Base-by-base conservation (phyloP, 2,329 filamentous ascomycete species). In the Podosphaera fusca region DNA sequence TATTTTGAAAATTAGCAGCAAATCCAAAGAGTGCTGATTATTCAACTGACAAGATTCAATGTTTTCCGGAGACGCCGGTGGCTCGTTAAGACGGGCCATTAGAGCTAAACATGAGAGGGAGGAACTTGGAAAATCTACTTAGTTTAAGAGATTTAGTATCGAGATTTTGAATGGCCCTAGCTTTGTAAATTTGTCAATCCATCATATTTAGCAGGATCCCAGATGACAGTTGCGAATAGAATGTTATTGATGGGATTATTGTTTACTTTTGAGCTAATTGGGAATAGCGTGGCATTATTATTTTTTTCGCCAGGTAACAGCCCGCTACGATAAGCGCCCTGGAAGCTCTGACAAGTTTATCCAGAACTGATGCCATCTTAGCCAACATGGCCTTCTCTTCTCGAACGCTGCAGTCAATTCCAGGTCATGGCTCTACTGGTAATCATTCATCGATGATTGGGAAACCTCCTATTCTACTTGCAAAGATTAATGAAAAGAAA, bases 71-170 rank as follows among this genome's bases (percentile, higher is more conserved):
- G 82, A 77, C 71, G 76, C 72, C 61, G 80, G 75, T 67, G 78
- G 77, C 74, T 88, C 85, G 72, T 89, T 89, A 63, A 90, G 76
- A 72, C 85, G 79, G 71, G 85, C 85, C 85, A 90, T 90, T 31
- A 60, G 58, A 56, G 58, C 55, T 60, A 55, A 50, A 58, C 64
- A 42, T 42, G 10, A 42, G 10, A 12, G 4, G 10, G n/a, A 42
- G 10, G n/a, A 42, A 42, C 10, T 14, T 6, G n/a, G 38, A 42
- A 42, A 12, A 3, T 3, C 10, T 12, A 6, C 38, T 6, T 4
- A 12, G 38, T 6, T 42, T 1, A 12, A 42, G 38, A 42, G 38
- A 12, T 3, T 42, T 12, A 12, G n/a, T 42, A 3, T 8, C 3
- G 38, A 14, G n/a, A 42, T 6, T 42, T 14, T 12, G 10, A 42